Evolutionary conservation across 164 flowering plant genomes (phyloP).

Genomic region (Akebia trifoliata): DNA sequence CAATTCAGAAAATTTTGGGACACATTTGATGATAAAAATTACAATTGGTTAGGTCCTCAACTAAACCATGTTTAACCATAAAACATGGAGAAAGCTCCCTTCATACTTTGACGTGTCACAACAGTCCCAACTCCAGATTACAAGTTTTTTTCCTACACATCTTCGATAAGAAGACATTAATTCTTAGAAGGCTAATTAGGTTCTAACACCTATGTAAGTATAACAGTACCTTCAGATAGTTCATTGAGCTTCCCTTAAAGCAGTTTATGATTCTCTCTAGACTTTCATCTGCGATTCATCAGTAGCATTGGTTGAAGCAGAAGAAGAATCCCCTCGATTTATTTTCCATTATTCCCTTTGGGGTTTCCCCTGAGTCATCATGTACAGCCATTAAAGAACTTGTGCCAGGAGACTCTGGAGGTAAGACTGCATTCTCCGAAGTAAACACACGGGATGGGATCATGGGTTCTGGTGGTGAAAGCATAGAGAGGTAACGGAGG

Average conservation of each 20-base stretch:
- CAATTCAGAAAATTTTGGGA: too few species aligned
- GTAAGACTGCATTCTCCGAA: conserved; percentile 58
- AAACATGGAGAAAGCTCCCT: too few species aligned
- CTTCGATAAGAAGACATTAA: too few species aligned
- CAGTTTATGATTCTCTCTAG: neutral
- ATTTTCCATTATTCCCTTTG: conserved; percentile 33
- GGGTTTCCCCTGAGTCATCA: conserved; percentile 47
- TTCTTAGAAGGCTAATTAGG: too few species aligned
- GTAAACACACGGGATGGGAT: conserved; percentile 45
- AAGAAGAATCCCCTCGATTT: conserved; percentile 53
- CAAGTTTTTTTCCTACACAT: too few species aligned
- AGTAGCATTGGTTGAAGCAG: conserved; percentile 74
- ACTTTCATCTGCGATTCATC: conserved; percentile 5
- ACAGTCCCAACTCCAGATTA: too few species aligned
- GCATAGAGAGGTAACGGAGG: conserved; percentile 50
- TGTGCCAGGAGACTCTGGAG: conserved; percentile 92
- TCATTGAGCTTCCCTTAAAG: neutral
- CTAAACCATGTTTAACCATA: too few species aligned
- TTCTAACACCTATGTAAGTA: too few species aligned
- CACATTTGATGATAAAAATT: too few species aligned
- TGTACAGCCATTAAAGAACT: conserved; percentile 68
- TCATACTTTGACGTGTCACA: too few species aligned
- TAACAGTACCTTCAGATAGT: too few species aligned
- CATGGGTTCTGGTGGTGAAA: conserved; percentile 50
- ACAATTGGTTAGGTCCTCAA: too few species aligned